Evolutionary conservation across 768 basidiomycete genomes (phyloP).

Genomic region (Macrolepiota dolichaula): DNA sequence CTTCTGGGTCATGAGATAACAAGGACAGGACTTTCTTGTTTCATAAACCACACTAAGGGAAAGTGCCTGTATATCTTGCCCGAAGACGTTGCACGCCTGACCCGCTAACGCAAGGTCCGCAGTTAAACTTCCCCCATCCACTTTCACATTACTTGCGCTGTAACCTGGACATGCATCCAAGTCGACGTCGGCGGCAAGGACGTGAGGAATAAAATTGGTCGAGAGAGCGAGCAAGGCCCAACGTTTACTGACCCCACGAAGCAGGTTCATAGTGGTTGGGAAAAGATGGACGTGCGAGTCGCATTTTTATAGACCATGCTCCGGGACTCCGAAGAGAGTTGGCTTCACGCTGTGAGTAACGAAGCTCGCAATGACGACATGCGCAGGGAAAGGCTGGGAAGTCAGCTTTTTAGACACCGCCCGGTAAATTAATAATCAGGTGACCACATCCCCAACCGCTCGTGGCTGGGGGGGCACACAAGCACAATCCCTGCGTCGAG

Average conservation of each 20-base stretch:
- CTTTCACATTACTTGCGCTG: conserved; percentile 42
- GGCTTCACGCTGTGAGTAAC: too few species aligned
- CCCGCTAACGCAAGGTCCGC: conserved; percentile 51
- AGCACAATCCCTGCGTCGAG: too few species aligned
- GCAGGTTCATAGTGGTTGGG: conserved; percentile 2
- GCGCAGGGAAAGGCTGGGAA: too few species aligned
- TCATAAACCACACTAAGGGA: conserved; percentile 55
- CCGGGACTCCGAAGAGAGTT: background rate
- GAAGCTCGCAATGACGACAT: too few species aligned
- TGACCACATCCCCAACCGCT: too few species aligned
- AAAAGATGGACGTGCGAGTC: background rate
- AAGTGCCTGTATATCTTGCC: conserved; percentile 46
- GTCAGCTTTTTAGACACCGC: too few species aligned
- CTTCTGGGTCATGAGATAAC: background rate
- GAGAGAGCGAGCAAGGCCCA: conserved; percentile 4
- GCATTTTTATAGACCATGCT: background rate
- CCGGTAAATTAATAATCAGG: too few species aligned
- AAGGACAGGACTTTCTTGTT: conserved; percentile 34
- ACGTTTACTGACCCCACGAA: background rate
- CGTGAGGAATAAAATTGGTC: background rate
- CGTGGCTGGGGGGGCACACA: too few species aligned
- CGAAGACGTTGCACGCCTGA: conserved; percentile 56
- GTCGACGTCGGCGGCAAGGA: conserved; percentile 20
- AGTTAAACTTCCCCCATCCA: conserved; percentile 35
- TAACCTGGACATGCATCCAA: conserved; percentile 65